phyloP scores from a whole-genome alignment of 2,329 filamentous ascomycete species.

The Clarireedia sp. region DNA sequence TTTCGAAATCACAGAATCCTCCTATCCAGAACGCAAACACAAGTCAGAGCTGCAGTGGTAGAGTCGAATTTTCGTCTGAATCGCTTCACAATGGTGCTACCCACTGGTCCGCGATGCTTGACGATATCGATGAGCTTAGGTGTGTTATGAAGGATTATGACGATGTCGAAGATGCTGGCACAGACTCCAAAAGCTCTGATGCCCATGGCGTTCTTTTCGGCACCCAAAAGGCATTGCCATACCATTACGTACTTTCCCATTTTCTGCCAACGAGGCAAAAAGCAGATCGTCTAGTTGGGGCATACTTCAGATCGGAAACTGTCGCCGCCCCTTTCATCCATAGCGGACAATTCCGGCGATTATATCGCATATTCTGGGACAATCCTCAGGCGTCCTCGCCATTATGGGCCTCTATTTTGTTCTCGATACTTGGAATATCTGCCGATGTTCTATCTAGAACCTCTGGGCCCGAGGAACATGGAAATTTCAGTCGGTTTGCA shows the following conservation, averaged over 20 bases:
- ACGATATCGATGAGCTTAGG: constrained; percentile 21
- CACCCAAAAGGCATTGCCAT: constrained; percentile 1
- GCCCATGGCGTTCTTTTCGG: background rate
- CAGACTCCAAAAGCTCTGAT: background rate
- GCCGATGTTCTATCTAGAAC: constrained; percentile 6
- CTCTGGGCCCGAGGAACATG: background rate
- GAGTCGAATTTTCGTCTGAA: constrained; percentile 5
- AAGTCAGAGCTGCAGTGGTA: background rate
- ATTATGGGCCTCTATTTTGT: constrained; percentile 23
- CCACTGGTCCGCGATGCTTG: constrained; percentile 20
- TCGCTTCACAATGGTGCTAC: constrained; percentile 12
- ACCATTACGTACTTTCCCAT: constrained; percentile 14
- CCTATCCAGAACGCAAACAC: background rate
- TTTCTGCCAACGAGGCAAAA: constrained; percentile 16
- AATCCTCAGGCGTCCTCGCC: constrained; percentile 10
- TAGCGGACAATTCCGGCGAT: constrained; percentile 18
- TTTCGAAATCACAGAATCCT: background rate
- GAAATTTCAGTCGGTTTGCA: constrained; percentile 1
- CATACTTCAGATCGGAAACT: constrained; percentile 16
- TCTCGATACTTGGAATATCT: constrained; percentile 18
- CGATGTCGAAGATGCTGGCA: background rate
- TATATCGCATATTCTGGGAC: constrained; percentile 19
- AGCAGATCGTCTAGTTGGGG: constrained; percentile 16
- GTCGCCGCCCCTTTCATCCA: constrained; percentile 19
- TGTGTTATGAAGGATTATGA: constrained; percentile 1